Evolutionary conservation across 1,284 basidiomycete genomes (phyloP).

Genomic region (Naganishia cerealis): DNA sequence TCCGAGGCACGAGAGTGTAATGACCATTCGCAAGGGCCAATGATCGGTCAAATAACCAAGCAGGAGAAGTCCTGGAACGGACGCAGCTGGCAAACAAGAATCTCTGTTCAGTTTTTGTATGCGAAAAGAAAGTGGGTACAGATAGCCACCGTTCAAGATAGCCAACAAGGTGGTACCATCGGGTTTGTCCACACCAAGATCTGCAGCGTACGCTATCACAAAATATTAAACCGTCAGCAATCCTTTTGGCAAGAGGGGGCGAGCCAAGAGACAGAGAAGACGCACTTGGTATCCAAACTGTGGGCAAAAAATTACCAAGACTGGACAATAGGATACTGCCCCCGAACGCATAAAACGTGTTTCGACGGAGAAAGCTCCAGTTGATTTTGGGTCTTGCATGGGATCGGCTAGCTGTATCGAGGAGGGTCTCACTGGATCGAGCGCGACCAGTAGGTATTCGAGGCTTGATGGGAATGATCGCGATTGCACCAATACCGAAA

Average conservation of each 20-base stretch:
- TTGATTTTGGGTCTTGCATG: slow-evolving; percentile 18
- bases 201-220: slow-evolving; percentile 45
- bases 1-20: slow-evolving; percentile 45
- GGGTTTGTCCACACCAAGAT: slow-evolving; percentile 42
- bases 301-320: slow-evolving; percentile 52
- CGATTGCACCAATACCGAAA: slow-evolving; percentile 39
- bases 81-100: slow-evolving; percentile 41
- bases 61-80: slow-evolving; percentile 48
- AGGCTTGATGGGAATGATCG: slow-evolving; percentile 47
- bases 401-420: neutral
- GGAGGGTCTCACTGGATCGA: slow-evolving; percentile 14
- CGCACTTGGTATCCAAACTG: slow-evolving; percentile 51
- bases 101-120: neutral
- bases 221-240: neutral
- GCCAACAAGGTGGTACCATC: slow-evolving; percentile 50
- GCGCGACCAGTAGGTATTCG: slow-evolving; percentile 45
- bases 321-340: slow-evolving; percentile 46
- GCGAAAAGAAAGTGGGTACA: no score
- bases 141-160: slow-evolving; percentile 49
- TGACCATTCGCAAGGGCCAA: slow-evolving; percentile 42
- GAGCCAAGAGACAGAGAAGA: neutral
- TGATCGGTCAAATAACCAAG: slow-evolving; percentile 50
- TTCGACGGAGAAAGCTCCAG: slow-evolving; percentile 38
- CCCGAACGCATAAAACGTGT: slow-evolving; percentile 43
- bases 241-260: neutral